Base-by-base conservation (phyloP, 345 rosid genomes). In the Citrus unshiu region DNA sequence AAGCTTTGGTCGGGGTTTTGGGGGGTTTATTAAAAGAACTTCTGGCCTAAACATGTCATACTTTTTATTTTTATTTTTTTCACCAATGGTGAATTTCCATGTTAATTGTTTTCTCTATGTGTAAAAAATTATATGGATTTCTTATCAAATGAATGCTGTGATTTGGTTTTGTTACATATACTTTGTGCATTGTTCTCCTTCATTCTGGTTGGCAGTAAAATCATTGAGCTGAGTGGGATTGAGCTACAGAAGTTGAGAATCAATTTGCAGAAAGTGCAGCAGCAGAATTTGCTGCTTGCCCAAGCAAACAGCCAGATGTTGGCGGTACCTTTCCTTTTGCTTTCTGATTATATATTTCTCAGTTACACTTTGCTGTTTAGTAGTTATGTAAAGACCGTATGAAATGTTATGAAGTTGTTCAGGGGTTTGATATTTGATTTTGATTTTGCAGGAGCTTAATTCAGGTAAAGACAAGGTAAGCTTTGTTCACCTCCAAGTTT, bases 371-470 rank as follows among this genome's bases (percentile, higher is more conserved):
- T 66, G 65, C 25, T 72, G 2, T 29, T 43, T 77, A 39, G 9
- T 46, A 46, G 70, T 32, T 32, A 18, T 34, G 14, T 59, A 43
- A 51, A 46, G 30, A 59, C 21, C 3, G 32, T 29, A 46, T 46
- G 25, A 27, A 32, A 54, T 40, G 67, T 35, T 49, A 34, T 72
- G 56, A 70, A 77, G 37, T 43, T 39, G 30, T 77, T 77, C 29
- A 30, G 62, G 74, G 66, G 64, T 22, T 69, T 83, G 68, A 83
- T 78, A 63, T 70, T 35, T 71, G 63, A 5, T 56, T 70, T 49
- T 81, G 68, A 79, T 77, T 73, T 79, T 89, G 84, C 92, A 90
- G 97, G 97, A 93, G 73, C 83, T 89, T 76, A 93, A 90, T 86
- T 79, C 85, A 76, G 87, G 80, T 79, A 91, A 88, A 88, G 97